Percentiles rank a stretch among this genome's conserved stretches.
phyloP scores from a whole-genome alignment of 352 stramenopile species.

The Pythium dissimile region DNA sequence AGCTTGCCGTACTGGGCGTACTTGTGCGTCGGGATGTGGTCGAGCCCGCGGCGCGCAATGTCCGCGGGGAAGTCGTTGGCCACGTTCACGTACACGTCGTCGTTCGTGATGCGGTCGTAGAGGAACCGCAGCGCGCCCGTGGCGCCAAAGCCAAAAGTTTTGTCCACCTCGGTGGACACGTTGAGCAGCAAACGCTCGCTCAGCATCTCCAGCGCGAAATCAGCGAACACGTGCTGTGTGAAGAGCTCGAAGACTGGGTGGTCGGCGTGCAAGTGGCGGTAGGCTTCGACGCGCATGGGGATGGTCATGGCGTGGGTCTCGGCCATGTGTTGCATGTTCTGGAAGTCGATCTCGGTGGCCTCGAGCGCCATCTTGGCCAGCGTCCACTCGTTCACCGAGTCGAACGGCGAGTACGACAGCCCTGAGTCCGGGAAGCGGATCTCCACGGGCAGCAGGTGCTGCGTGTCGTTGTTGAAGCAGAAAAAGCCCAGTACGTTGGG shows the following conservation, averaged over 20 bases:
- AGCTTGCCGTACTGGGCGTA: constrained; percentile 34
- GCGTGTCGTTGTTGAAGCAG: constrained; percentile 7
- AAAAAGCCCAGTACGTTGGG: constrained; percentile 26
- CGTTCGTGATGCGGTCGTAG: constrained; percentile 12
- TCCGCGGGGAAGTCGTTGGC: constrained; percentile 15
- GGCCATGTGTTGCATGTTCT: constrained; percentile 52
- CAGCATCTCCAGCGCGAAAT: constrained; percentile 40
- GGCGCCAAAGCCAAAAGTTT: constrained; percentile 43
- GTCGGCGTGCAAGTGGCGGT: not conserved
- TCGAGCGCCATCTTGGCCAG: constrained; percentile 52
- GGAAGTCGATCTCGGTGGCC: constrained; percentile 35
- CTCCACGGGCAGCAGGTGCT: constrained; percentile 35
- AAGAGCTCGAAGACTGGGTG: constrained; percentile 18
- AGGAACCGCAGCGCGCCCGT: constrained; percentile 30
- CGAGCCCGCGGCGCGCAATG: constrained; percentile 17
- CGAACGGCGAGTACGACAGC: constrained; percentile 46
- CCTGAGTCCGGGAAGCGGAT: constrained; percentile 38
- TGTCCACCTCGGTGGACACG: constrained; percentile 32
- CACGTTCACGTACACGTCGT: constrained; percentile 14
- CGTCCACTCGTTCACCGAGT: constrained; percentile 36
- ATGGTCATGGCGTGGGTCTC: constrained; percentile 47
- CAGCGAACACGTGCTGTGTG: constrained; percentile 29
- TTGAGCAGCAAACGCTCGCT: constrained; percentile 38
- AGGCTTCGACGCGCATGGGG: constrained; percentile 32
- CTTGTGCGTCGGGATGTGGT: constrained; percentile 29